phyloP scores from a whole-genome alignment of 345 rosid species.

The Tarenaya hassleriana region DNA sequence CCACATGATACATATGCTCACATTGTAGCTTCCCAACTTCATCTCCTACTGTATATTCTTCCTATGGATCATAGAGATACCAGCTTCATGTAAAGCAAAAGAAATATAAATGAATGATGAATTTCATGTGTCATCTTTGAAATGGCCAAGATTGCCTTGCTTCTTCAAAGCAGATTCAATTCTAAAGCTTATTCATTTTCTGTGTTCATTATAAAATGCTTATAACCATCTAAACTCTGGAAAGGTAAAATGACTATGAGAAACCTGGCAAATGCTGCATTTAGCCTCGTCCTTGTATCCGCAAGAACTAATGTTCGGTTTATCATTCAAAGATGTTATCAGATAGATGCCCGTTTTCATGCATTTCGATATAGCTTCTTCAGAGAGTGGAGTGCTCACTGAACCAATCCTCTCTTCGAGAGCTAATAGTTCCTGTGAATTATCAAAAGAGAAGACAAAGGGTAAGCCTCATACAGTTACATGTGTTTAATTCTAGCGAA shows the following conservation, averaged over 20 bases:
- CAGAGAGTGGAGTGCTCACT: conserved; percentile 90
- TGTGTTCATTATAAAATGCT: too few species aligned
- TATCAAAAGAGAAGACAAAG: conserved; percentile 14
- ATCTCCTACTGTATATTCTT: conserved; percentile 70
- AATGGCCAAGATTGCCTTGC: too few species aligned
- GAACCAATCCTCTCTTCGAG: conserved; percentile 93
- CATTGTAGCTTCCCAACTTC: conserved; percentile 76
- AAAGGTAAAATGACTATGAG: neutral
- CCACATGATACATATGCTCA: conserved; percentile 61
- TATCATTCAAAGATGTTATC: conserved; percentile 30
- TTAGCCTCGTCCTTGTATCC: conserved; percentile 50
- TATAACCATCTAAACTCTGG: too few species aligned
- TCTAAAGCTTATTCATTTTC: too few species aligned
- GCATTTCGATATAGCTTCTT: conserved; percentile 71
- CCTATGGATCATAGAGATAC: conserved; percentile 43
- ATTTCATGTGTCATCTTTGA: too few species aligned
- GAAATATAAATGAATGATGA: too few species aligned
- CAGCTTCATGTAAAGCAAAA: too few species aligned
- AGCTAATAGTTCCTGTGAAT: conserved; percentile 74
- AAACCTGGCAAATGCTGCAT: conserved; percentile 96
- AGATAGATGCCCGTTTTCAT: conserved; percentile 51
- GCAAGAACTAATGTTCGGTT: too few species aligned
- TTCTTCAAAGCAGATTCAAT: too few species aligned
- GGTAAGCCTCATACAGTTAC: neutral
- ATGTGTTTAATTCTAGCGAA: neutral